A percentile compares a stretch with the other conserved stretches of the same genome.
phyloP scores from a whole-genome alignment of 202 grass and related monocot genomes.

The Brachypodium distachyon region DNA sequence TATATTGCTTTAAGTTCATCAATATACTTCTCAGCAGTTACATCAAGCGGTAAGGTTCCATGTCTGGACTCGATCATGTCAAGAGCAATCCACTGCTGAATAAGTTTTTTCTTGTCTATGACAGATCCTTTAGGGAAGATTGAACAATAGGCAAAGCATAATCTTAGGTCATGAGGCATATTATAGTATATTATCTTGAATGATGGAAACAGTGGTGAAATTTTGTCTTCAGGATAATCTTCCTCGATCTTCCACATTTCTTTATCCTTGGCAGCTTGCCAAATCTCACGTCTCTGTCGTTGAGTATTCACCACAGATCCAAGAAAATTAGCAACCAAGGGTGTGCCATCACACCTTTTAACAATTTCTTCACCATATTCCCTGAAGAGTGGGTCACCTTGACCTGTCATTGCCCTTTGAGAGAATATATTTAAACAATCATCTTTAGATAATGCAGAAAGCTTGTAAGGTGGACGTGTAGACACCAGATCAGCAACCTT shows the following conservation, averaged over 20 bases:
- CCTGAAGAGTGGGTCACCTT: conserved; percentile 6
- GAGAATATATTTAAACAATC: conserved; percentile 34
- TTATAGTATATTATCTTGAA: conserved; percentile 48
- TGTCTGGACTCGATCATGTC: conserved; percentile 36
- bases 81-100: conserved; percentile 59
- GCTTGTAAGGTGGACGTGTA: conserved; percentile 2
- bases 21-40: conserved; percentile 37
- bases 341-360: conserved; percentile 40
- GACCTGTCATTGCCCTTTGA: conserved; percentile 27
- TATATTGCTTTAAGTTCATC: conserved; percentile 39
- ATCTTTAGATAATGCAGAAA: conserved; percentile 24
- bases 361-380: conserved; percentile 38
- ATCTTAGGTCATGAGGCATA: conserved; percentile 41
- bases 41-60: conserved; percentile 25
- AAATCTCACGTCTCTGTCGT: conserved; percentile 21
- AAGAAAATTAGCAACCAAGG: conserved; percentile 38
- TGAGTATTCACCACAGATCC: conserved; percentile 37
- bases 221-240: conserved; percentile 25
- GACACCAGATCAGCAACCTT: conserved; percentile 30
- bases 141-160: conserved; percentile 55
- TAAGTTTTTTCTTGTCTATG: conserved; percentile 42
- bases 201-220: conserved; percentile 30
- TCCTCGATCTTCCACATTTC: conserved; percentile 42
- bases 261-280: conserved; percentile 27
- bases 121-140: conserved; percentile 47